Base-by-base conservation (phyloP, 1,284 basidiomycete genomes). In the Trichosporon faecale region DNA sequence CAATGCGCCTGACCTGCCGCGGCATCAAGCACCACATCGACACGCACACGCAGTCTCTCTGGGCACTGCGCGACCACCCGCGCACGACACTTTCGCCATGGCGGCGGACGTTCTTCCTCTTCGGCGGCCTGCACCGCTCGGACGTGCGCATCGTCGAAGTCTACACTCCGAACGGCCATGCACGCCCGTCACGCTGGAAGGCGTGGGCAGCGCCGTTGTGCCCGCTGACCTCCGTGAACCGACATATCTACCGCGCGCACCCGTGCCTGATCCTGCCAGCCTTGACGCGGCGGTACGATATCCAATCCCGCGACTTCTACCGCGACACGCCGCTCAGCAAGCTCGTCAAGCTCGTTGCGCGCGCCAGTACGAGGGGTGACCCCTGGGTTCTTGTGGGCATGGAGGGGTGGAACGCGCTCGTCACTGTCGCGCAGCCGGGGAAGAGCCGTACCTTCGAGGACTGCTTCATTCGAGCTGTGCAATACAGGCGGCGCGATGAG, bases 51-150 rank as follows among this genome's bases (percentile, higher is more conserved):
- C 49, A 23, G 49, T n/a, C 16, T 6, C 21, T 52, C 8, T 52
- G 49, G 49, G 21, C 21, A 2, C 49, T 52, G 18, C 6, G n/a
- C 21, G 49, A 52, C 5, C 49, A 52, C 49, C 21, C 49, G 21
- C 49, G 49, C 5, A 52, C 49, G n/a, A 52, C 21, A 11, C 49
- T 52, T 2, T 12, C 49, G 49, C 49, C 49, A 21, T 52, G 49
- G 49, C 49, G 49, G 49, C 49, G 49, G 49, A 52, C 49, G 49
- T 52, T 52, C 49, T 23, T 52, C 21, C 49, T 52, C 49, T 52
- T 52, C 49, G 49, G 49, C 9, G 49, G 49, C 21, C 49, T 52
- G 49, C 49, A 52, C 7, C 49, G 49, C 16, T 12, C 9, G 6
- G 49, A 52, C 21, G 21, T 52, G 9, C 49, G 49, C 21, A 8